These are phyloP conservation scores for Leishmania braziliensis DNA, from an alignment of 208 protist genomes.

Conservation along the genomic window DNA sequence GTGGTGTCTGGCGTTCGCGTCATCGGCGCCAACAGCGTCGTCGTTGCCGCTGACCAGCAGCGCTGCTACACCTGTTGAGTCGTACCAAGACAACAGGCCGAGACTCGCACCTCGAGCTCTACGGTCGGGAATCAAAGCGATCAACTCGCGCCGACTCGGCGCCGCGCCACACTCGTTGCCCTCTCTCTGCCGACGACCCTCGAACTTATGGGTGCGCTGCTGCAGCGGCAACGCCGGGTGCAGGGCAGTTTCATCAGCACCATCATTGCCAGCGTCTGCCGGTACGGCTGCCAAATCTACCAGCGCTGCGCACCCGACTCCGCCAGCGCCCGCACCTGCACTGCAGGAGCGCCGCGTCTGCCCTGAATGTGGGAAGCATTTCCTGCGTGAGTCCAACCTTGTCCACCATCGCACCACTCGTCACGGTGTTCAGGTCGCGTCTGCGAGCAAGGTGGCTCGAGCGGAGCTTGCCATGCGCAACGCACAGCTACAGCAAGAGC, in stretches of 20 bases:
- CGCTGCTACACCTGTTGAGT: neutral
- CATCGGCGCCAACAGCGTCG: neutral
- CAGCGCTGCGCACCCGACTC: neutral
- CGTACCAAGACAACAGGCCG: neutral
- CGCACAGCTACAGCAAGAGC: conserved; percentile 18
- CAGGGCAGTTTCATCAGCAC: neutral
- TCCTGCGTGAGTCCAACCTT: conserved; percentile 54
- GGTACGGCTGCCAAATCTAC: neutral
- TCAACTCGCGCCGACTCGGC: neutral
- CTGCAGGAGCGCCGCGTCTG: conserved; percentile 32
- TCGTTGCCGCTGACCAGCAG: neutral
- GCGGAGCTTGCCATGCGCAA: conserved; percentile 35
- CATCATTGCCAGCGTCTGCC: neutral
- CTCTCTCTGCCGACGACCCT: neutral
- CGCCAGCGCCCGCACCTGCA: neutral
- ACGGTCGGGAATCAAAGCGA: neutral
- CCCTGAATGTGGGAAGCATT: conserved; percentile 73
- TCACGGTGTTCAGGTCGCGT: conserved; percentile 41
- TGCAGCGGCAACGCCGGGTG: neutral
- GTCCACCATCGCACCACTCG: conserved; percentile 51
- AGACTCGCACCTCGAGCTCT: neutral
- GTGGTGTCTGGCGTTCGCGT: neutral
- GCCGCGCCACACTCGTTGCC: neutral
- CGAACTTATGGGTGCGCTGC: neutral
- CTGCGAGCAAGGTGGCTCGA: conserved; percentile 28